Evolutionary conservation across 441 rosid genomes (phyloP).

Genomic region (Euphorbia schlechtendalii): DNA sequence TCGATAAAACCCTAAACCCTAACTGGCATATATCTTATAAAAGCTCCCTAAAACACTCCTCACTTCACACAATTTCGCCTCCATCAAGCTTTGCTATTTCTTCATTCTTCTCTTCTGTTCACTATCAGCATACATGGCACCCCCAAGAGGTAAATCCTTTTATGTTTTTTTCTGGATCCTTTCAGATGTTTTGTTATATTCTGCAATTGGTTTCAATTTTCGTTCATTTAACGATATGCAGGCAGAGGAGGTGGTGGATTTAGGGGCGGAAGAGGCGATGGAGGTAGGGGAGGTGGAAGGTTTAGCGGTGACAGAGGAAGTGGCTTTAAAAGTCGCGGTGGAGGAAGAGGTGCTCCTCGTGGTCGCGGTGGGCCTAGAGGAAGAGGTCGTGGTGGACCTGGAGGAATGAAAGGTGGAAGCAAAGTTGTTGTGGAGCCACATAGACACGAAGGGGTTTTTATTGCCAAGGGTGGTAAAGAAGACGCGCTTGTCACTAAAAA

Average conservation of each 20-base stretch:
- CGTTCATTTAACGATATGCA: slow-evolving; percentile 14
- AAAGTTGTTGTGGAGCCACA: slow-evolving; percentile 86
- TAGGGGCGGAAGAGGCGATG: slow-evolving; percentile 58
- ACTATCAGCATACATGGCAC: slow-evolving; percentile 18
- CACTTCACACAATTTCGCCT: background rate
- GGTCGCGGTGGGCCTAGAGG: slow-evolving; percentile 40
- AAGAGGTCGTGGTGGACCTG: slow-evolving; percentile 30
- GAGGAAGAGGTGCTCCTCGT: slow-evolving; percentile 30
- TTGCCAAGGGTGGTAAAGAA: slow-evolving; percentile 96
- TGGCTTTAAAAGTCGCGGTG: slow-evolving; percentile 26
- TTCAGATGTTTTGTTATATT: no score
- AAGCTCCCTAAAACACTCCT: background rate
- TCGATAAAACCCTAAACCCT: slow-evolving; percentile 14
- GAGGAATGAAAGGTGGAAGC: slow-evolving; percentile 90
- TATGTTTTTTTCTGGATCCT: background rate
- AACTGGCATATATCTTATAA: background rate
- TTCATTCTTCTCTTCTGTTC: background rate
- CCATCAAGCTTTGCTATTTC: background rate
- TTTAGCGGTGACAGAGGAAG: slow-evolving; percentile 36
- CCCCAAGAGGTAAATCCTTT: slow-evolving; percentile 34
- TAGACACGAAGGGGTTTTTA: slow-evolving; percentile 82
- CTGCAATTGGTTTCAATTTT: background rate
- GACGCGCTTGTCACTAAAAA: slow-evolving; percentile 95
- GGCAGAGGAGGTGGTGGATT: slow-evolving; percentile 55
- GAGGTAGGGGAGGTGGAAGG: slow-evolving; percentile 42